phyloP scores from a whole-genome alignment of 2,329 filamentous ascomycete genomes.

The Trichophyton mentagrophytes region DNA sequence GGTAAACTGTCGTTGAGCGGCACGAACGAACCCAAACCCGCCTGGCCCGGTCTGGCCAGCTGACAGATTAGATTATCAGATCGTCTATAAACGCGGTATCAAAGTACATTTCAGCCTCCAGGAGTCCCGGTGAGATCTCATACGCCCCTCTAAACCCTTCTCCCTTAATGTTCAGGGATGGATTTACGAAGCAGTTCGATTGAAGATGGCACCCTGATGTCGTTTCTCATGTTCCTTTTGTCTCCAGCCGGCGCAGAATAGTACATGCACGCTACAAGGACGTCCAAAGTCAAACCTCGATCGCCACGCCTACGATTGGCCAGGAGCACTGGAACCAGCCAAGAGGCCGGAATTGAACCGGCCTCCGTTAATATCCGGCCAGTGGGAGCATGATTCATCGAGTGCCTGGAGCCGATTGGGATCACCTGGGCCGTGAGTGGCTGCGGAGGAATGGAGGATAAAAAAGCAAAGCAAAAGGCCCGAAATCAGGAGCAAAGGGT shows the following conservation, averaged over 20 bases:
- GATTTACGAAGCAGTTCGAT: background rate
- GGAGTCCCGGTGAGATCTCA: background rate
- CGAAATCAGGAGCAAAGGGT: background rate
- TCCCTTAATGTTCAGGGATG: background rate
- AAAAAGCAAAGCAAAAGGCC: background rate
- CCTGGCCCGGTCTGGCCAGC: background rate
- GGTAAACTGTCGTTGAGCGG: background rate
- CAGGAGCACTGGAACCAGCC: slow-evolving; percentile 18
- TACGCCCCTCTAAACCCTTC: background rate
- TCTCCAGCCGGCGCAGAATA: background rate
- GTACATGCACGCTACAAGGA: background rate
- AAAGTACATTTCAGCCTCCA: background rate
- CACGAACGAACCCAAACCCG: background rate
- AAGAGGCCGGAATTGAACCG: slow-evolving; percentile 32
- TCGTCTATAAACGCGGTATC: background rate
- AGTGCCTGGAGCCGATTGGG: background rate
- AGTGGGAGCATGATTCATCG: background rate
- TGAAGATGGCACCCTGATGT: background rate
- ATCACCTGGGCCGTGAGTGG: background rate
- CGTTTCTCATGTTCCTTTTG: background rate
- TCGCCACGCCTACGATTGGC: slow-evolving; percentile 9
- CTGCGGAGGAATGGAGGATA: background rate
- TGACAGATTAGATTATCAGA: background rate
- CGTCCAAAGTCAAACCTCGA: background rate
- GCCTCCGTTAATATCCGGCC: slow-evolving; percentile 22